phyloP scores from a whole-genome alignment of 371 early-diverging fungal genomes.

The Funneliformis caledonium region DNA sequence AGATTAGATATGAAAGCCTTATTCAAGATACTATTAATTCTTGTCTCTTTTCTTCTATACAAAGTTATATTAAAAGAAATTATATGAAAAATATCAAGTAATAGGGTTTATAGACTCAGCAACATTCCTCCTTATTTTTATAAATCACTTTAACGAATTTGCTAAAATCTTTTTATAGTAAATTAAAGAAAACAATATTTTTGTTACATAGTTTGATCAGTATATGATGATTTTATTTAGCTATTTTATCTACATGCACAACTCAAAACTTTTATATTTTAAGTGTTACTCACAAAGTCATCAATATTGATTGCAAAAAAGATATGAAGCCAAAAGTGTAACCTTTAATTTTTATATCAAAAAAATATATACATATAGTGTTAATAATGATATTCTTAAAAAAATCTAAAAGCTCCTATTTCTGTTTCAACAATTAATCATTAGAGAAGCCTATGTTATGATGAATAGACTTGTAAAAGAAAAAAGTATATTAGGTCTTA shows the following conservation, averaged over 20 bases:
- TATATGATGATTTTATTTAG: not conserved
- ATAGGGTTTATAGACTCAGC: not conserved
- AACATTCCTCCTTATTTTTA: slow-evolving; percentile 7
- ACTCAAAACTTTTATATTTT: not conserved
- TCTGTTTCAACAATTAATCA: not conserved
- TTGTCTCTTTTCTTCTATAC: not conserved
- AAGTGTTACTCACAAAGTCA: not conserved
- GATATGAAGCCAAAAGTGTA: not conserved
- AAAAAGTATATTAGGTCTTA: too few species aligned
- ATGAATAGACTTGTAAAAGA: too few species aligned
- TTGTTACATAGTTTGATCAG: not conserved
- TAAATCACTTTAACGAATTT: slow-evolving; percentile 21
- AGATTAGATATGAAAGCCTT: too few species aligned
- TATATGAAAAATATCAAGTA: not conserved
- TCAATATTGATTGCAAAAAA: not conserved
- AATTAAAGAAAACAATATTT: not conserved
- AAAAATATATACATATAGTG: not conserved
- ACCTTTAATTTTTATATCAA: not conserved
- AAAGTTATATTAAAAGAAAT: slow-evolving; percentile 2
- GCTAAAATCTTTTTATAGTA: slow-evolving; percentile 13
- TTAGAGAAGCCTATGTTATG: too few species aligned
- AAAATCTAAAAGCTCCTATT: not conserved
- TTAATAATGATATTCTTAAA: not conserved
- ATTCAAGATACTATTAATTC: too few species aligned
- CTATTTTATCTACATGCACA: not conserved